Evolutionary conservation across 352 stramenopile species (phyloP).

Genomic region (Phytophthora aleatoria): DNA sequence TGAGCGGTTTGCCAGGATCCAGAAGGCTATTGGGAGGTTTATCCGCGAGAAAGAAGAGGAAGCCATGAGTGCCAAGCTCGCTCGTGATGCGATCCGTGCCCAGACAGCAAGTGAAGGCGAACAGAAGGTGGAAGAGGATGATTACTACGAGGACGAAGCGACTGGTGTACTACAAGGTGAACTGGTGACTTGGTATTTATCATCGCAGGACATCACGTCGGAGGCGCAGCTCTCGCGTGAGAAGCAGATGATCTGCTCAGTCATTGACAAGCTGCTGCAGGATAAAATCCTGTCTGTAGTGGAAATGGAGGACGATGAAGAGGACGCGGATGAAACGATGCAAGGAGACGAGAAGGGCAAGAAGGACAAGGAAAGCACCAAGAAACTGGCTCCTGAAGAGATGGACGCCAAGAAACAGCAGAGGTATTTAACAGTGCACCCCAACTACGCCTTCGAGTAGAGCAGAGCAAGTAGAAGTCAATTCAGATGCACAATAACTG

Average conservation of each 20-base stretch:
- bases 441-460: constrained; percentile 79
- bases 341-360: constrained; percentile 26
- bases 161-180: constrained; percentile 74
- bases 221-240: constrained; percentile 77
- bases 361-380: constrained; percentile 33
- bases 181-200: constrained; percentile 86
- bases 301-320: constrained; percentile 53
- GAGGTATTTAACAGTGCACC: constrained; percentile 81
- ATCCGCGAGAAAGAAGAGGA: constrained; percentile 85
- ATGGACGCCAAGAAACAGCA: constrained; percentile 66
- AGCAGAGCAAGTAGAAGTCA: constrained; percentile 3
- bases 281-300: constrained; percentile 82
- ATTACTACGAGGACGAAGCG: constrained; percentile 64
- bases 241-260: constrained; percentile 83
- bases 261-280: constrained; percentile 81
- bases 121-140: constrained; percentile 37
- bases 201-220: constrained; percentile 85
- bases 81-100: constrained; percentile 40
- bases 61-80: constrained; percentile 50
- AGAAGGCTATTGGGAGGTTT: constrained; percentile 76
- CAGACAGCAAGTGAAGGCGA: constrained; percentile 18
- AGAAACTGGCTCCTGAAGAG: constrained; percentile 48
- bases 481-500: neutral
- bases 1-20: constrained; percentile 81
- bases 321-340: no score